phyloP scores from a whole-genome alignment of 169 alveolate species.

The Eimeria sp. region DNA sequence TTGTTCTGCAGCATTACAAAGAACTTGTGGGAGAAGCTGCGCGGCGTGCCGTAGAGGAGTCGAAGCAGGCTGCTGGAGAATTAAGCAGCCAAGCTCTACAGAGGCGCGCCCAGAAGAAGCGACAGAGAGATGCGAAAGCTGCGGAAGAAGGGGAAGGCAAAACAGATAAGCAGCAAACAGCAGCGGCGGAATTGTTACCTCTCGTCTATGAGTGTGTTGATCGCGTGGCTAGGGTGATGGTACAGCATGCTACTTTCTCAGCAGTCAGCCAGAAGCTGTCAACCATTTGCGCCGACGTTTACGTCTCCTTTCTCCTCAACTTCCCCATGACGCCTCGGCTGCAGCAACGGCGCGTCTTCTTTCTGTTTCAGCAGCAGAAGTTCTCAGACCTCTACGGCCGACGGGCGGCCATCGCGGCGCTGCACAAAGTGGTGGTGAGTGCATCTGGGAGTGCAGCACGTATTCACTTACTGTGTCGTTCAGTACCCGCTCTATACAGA shows the following conservation, averaged over 20 bases:
- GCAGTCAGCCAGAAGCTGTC: conserved; percentile 71
- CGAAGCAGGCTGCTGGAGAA: conserved; percentile 37
- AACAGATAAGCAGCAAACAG: background rate
- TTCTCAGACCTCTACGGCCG: conserved; percentile 80
- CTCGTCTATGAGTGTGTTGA: conserved; percentile 77
- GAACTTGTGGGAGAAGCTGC: conserved; percentile 70
- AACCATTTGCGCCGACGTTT: conserved; percentile 77
- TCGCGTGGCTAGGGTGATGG: conserved; percentile 80
- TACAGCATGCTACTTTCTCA: conserved; percentile 76
- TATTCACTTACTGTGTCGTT: background rate
- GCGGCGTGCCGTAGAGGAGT: conserved; percentile 42
- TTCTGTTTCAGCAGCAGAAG: conserved; percentile 70
- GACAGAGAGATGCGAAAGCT: conserved; percentile 35
- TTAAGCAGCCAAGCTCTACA: conserved; percentile 25
- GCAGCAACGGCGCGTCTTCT: conserved; percentile 80
- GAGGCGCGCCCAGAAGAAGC: conserved; percentile 37
- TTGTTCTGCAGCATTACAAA: conserved; percentile 80
- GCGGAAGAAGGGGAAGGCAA: conserved; percentile 10
- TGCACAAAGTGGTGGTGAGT: conserved; percentile 79
- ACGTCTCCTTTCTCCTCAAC: conserved; percentile 81
- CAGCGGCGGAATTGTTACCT: conserved; percentile 33
- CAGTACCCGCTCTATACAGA: background rate
- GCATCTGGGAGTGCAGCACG: background rate
- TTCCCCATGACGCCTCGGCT: conserved; percentile 82
- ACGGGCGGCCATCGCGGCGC: conserved; percentile 75